A percentile compares a stretch with the other conserved stretches of the same genome.
Evolutionary conservation across 2,329 filamentous ascomycete genomes (phyloP).

Genomic region (Didymella keratinophila): DNA sequence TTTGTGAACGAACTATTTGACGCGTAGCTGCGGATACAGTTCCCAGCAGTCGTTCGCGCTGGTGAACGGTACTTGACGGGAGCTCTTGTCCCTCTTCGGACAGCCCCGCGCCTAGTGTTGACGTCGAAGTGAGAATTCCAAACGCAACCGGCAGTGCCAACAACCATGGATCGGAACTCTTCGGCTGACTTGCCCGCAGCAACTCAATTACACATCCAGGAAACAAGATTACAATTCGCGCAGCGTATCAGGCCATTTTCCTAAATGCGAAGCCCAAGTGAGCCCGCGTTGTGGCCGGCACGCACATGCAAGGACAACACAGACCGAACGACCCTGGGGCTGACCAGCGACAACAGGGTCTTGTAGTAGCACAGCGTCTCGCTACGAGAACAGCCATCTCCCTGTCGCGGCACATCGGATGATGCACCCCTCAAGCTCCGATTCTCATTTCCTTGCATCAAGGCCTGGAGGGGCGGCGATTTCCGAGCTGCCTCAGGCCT

Average conservation of each 20-base stretch:
- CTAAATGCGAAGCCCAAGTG: neutral
- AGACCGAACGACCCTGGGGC: slow-evolving; percentile 4
- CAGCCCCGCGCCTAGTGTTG: slow-evolving; percentile 2
- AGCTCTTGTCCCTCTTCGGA: slow-evolving; percentile 2
- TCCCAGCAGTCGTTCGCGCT: neutral
- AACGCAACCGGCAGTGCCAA: slow-evolving; percentile 1
- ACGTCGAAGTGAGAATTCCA: slow-evolving; percentile 3
- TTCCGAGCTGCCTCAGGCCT: slow-evolving; percentile 4
- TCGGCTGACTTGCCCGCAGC: slow-evolving; percentile 8
- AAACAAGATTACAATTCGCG: neutral
- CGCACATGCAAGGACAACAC: slow-evolving; percentile 23
- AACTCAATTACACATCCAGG: neutral
- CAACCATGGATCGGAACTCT: neutral
- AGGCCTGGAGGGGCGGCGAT: slow-evolving; percentile 4
- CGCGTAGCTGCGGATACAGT: neutral
- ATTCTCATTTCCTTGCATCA: slow-evolving; percentile 7
- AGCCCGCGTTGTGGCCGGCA: slow-evolving; percentile 4
- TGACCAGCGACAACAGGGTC: slow-evolving; percentile 13
- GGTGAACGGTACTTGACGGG: neutral
- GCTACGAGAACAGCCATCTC: slow-evolving; percentile 14
- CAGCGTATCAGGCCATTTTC: slow-evolving; percentile 5
- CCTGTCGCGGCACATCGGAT: slow-evolving; percentile 19
- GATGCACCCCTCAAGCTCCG: neutral
- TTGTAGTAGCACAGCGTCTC: slow-evolving; percentile 11
- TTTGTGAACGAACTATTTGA: neutral